Base-by-base conservation (phyloP, 2,329 filamentous ascomycete species). In the Aspergillus ochraceus region DNA sequence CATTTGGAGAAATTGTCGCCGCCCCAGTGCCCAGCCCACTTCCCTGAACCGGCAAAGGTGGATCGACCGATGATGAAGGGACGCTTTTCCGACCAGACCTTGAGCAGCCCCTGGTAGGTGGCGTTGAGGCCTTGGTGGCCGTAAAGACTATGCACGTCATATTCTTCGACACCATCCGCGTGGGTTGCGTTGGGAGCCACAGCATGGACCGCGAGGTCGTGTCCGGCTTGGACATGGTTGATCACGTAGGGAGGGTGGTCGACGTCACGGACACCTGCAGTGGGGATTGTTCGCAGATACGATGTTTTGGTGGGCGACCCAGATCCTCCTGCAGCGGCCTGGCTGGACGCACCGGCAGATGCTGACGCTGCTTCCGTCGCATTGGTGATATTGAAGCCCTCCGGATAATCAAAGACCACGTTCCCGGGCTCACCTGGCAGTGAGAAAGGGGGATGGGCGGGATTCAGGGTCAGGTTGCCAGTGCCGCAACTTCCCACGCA, bases 61-160 rank as follows among this genome's bases (percentile, higher is more conserved):
- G 88, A 91, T 17, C 92, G 87, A 0, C 89, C 90, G 68, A 96
- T 92, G 70, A 96, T 90, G 76, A 96, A 91, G 0, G 92, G 92
- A 0, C 92, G 86, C 72, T 90, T 90, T 14, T 78, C 81, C 0
- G 89, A 86, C 60, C 86, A 85, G 19, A 90, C 80, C 2, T 80
- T 73, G 3, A 88, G 78, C 32, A 95, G 84, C 59, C 86, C 90
- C 51, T 88, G 78, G 70, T 92, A 91, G 0, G 91, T 95, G 10
- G 90, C 89, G 60, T 90, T 89, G 58, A 92, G 80, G 64, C 93
- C 90, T 71, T 89, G 86, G 68, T 90, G 83, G 0, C 90, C 90
- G 68, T 83, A 94, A 1, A 95, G 77, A 69, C 91, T 95, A 80
- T 96, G 92, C 26, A 91, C 86, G 70, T 96, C 91, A 70, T 96